Conservation (phyloP, 2,329 filamentous ascomycete species). For the Sporothrix mexicana region DNA sequence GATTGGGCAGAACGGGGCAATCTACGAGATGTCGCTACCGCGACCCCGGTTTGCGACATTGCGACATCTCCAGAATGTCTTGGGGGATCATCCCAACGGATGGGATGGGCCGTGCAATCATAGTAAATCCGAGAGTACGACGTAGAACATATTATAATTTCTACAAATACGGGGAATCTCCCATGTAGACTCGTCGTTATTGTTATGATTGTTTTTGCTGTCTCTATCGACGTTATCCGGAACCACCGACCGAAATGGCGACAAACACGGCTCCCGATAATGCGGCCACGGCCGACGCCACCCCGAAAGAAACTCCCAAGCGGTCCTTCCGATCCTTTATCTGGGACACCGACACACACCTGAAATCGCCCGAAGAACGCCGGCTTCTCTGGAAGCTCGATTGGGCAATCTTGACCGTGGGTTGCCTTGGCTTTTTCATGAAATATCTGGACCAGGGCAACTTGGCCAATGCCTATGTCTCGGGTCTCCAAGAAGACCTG, state of each 20-base stretch:
- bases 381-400: slow-evolving; percentile 14
- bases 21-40: slow-evolving; percentile 22
- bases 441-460: slow-evolving; percentile 60
- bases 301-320: background rate
- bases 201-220: background rate
- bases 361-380: slow-evolving; percentile 24
- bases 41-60: slow-evolving; percentile 28
- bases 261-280: background rate
- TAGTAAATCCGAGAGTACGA: background rate
- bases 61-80: slow-evolving; percentile 22
- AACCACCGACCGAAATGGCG: background rate
- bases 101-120: background rate
- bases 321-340: slow-evolving; percentile 21
- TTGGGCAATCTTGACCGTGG: slow-evolving; percentile 10
- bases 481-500: slow-evolving; percentile 54
- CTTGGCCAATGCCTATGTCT: slow-evolving; percentile 52
- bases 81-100: background rate
- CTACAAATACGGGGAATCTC: background rate
- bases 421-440: slow-evolving; percentile 20
- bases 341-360: slow-evolving; percentile 26
- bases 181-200: background rate
- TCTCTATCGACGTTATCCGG: background rate
- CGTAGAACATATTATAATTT: background rate
- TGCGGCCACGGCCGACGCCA: background rate
- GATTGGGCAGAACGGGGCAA: slow-evolving; percentile 9